A percentile compares a stretch with the other conserved stretches of the same genome.
Evolutionary conservation across 805 yeast genomes (phyloP).

Genomic region (Blastobotrys attinorum): DNA sequence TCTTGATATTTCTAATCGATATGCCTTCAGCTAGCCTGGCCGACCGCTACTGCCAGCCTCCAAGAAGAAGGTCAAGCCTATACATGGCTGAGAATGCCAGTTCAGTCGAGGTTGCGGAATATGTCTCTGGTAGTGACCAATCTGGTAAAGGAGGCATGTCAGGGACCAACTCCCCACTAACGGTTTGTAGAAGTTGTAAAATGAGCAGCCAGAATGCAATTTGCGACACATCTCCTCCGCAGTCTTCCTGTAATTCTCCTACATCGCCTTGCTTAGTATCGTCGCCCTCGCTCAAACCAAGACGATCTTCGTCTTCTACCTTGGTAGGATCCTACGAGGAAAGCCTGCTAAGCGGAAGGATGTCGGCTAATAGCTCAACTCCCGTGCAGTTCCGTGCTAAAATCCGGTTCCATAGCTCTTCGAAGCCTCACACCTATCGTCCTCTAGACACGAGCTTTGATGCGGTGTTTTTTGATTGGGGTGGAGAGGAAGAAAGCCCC

Average conservation of each 20-base stretch:
- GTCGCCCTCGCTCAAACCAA: no score
- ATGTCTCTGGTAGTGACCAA: no score
- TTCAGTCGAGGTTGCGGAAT: no score
- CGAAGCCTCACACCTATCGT: constrained; percentile 10
- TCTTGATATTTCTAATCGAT: no score
- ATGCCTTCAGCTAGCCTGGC: no score
- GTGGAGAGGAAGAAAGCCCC: constrained; percentile 18
- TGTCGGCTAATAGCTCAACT: constrained; percentile 23
- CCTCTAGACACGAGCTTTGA: constrained; percentile 16
- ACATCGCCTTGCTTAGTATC: no score
- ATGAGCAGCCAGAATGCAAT: no score
- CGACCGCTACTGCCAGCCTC: neutral
- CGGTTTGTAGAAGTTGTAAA: no score
- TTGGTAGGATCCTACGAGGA: constrained; percentile 30
- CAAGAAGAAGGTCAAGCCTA: neutral
- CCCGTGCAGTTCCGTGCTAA: constrained; percentile 20
- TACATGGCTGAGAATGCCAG: neutral
- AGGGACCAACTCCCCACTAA: no score
- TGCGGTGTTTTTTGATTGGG: constrained; percentile 27
- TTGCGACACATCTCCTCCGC: no score
- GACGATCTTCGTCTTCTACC: constrained; percentile 4
- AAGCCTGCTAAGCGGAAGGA: constrained; percentile 25
- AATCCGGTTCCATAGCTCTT: constrained; percentile 24
- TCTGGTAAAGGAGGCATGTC: no score
- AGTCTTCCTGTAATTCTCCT: no score